Evolutionary conservation across 2,329 filamentous ascomycete genomes (phyloP).

Genomic region (Verticillium klebahnii): DNA sequence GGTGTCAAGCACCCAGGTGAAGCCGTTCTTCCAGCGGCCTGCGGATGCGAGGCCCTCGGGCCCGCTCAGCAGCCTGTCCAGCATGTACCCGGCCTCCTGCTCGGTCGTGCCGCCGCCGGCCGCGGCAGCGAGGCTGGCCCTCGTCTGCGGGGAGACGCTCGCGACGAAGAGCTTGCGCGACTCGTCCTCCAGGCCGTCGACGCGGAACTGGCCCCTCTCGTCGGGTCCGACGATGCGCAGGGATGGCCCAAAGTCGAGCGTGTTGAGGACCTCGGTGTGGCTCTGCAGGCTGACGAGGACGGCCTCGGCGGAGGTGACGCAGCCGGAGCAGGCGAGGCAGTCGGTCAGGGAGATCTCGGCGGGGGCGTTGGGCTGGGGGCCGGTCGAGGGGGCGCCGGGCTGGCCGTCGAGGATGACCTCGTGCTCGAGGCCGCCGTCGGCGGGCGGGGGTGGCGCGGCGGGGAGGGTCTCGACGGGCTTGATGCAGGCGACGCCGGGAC

Average conservation of each 20-base stretch:
- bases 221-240: constrained; percentile 33
- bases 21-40: constrained; percentile 69
- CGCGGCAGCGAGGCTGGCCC: constrained; percentile 83
- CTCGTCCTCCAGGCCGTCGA: constrained; percentile 50
- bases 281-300: constrained; percentile 95
- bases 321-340: constrained; percentile 94
- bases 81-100: constrained; percentile 72
- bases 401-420: constrained; percentile 95
- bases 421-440: constrained; percentile 45
- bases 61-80: constrained; percentile 73
- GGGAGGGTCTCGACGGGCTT: constrained; percentile 95
- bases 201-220: constrained; percentile 25
- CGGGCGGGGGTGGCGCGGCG: constrained; percentile 41
- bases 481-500: constrained; percentile 94
- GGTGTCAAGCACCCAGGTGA: constrained; percentile 88
- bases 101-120: constrained; percentile 69
- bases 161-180: constrained; percentile 81
- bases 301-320: constrained; percentile 94
- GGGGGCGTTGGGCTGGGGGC: constrained; percentile 54
- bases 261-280: constrained; percentile 82
- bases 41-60: constrained; percentile 63
- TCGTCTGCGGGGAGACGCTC: constrained; percentile 85
- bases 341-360: constrained; percentile 95
- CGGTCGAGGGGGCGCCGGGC: constrained; percentile 45
- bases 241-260: constrained; percentile 64